Evolutionary conservation across 2,329 filamentous ascomycete species (phyloP), one percentile per base, ranked within the genome.

Genomic region (Ophiobolus disseminans): DNA sequence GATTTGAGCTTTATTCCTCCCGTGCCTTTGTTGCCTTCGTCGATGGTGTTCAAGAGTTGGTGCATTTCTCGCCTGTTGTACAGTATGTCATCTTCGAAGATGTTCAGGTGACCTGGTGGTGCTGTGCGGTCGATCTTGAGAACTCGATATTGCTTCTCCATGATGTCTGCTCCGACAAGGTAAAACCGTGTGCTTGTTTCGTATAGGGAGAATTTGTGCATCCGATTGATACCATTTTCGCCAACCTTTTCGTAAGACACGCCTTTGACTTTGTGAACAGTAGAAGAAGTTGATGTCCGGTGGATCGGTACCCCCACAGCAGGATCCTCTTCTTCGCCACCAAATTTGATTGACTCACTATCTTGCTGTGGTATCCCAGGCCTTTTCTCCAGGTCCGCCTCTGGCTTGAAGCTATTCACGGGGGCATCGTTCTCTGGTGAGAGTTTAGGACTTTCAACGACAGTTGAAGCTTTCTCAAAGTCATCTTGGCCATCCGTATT

Each of bases 191-290:
- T 91, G 10, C 90, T 89, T 3, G 94, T 99, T 77, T 99, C 94
- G 74, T 99, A 97, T 17, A 99, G 78, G n/a, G 90, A 94, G 74
- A 96, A 97, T 66, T 94, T 95, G 78, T 97, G 91, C 91, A 99
- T 96, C 40, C 73, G 69, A 54, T 73, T 73, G 31, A 76, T 68
- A 3, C 74, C 74, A 31, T 71, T 72, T 40, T 77, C 75, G 3
- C 74, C 74, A 40, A 75, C 73, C 48, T 74, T 76, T 30, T 72
- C 67, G 41, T 75, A 76, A 9, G 63, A 65, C n/a, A 72, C 66
- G 20, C 62, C 66, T 43, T 70, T 76, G 46, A 63, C 63, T 39
- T 73, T 68, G 38, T 74, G 71, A 45, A 72, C 65, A 21, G 63
- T 62, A 9, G 70, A 60, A 6, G 75, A 74, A 45, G 73, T 76